Conservation (phyloP, 2,329 filamentous ascomycete genomes). For the Leptographium procerum region DNA sequence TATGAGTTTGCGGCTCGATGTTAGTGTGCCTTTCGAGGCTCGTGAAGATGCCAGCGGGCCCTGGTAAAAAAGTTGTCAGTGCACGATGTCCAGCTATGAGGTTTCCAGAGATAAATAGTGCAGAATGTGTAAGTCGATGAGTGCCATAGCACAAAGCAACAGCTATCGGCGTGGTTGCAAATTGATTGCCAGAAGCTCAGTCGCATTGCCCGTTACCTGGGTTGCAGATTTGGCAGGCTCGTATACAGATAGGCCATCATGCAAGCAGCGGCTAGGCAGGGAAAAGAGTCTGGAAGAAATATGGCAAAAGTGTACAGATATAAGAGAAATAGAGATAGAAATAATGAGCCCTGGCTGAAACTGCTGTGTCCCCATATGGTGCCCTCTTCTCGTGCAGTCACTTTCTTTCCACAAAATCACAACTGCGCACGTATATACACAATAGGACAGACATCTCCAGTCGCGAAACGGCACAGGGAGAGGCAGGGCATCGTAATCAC, state of each 20-base stretch:
- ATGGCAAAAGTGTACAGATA: not conserved
- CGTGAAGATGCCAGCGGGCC: not conserved
- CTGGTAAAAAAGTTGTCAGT: slow-evolving; percentile 2
- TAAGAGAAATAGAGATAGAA: slow-evolving; percentile 1
- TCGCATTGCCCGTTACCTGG: not conserved
- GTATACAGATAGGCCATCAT: not conserved
- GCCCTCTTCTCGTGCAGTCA: not conserved
- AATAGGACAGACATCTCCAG: not conserved
- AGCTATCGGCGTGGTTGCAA: not conserved
- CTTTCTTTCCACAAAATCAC: not conserved
- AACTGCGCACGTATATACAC: not conserved
- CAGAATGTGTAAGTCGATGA: not conserved
- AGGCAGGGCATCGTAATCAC: not conserved
- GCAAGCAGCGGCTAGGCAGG: not conserved
- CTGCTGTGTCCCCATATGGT: not conserved
- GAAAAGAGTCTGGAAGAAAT: too few species aligned
- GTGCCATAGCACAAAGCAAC: not conserved
- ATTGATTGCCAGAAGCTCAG: not conserved
- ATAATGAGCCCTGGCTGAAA: not conserved
- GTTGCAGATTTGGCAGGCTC: not conserved
- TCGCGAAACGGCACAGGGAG: not conserved
- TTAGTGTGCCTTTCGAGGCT: not conserved
- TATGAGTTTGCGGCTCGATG: slow-evolving; percentile 7
- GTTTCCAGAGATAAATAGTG: not conserved
- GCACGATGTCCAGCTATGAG: not conserved